These are phyloP conservation scores for Cryptococcus sp. DNA, from an alignment of 1,284 basidiomycete species.

Conservation along the genomic window DNA sequence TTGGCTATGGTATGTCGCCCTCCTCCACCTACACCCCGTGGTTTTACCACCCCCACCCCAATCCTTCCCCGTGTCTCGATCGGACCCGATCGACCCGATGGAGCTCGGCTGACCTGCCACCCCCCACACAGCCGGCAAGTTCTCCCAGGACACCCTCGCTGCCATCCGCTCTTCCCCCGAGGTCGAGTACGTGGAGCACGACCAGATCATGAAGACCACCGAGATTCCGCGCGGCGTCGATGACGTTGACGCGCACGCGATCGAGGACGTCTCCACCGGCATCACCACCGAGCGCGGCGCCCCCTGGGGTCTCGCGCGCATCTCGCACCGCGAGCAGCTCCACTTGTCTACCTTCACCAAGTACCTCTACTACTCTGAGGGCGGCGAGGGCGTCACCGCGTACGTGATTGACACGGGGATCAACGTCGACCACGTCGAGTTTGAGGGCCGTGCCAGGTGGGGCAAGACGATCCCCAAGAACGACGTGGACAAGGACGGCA, in stretches of 20 bases:
- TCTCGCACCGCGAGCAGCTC: conserved; percentile 81
- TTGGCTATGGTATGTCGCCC: conserved; percentile 43
- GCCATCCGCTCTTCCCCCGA: conserved; percentile 82
- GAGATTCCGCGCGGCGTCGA: conserved; percentile 52
- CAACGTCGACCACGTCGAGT: conserved; percentile 80
- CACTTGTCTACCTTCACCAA: conserved; percentile 79
- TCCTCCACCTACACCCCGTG: neutral
- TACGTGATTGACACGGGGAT: conserved; percentile 67
- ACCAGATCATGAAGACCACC: conserved; percentile 78
- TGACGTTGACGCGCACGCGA: conserved; percentile 22
- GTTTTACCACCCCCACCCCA: neutral
- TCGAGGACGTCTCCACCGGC: conserved; percentile 22
- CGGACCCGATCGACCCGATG: neutral
- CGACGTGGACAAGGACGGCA: conserved; percentile 69
- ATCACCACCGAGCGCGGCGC: conserved; percentile 66
- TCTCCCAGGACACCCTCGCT: conserved; percentile 70
- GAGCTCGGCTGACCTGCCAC: conserved; percentile 5
- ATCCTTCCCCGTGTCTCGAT: too few species aligned
- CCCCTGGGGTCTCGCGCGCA: conserved; percentile 95
- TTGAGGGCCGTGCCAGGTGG: conserved; percentile 80
- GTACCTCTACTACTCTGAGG: conserved; percentile 72
- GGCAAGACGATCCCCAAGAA: conserved; percentile 76
- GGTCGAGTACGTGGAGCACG: conserved; percentile 88
- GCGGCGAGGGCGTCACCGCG: conserved; percentile 89
- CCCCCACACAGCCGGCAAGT: conserved; percentile 74